Evolutionary conservation across 2,329 filamentous ascomycete species (phyloP).

Genomic region (Xylariales sp.): DNA sequence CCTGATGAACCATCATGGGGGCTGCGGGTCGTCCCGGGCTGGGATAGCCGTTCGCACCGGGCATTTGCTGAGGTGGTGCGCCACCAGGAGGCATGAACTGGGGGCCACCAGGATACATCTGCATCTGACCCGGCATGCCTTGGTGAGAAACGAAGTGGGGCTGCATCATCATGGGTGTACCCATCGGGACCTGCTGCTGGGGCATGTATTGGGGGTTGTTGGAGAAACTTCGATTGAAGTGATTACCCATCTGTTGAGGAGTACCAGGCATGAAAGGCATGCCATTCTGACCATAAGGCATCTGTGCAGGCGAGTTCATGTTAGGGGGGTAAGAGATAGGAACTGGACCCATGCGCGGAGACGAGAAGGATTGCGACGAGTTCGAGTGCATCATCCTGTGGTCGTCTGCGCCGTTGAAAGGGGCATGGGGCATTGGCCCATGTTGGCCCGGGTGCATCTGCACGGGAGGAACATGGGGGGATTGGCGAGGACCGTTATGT

Average conservation of each 20-base stretch:
- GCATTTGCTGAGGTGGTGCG: constrained; percentile 52
- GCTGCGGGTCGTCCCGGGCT: constrained; percentile 77
- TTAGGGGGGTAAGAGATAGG: constrained; percentile 65
- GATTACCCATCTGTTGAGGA: constrained; percentile 63
- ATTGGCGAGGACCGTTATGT: constrained; percentile 63
- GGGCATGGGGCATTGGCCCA: constrained; percentile 57
- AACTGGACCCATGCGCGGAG: constrained; percentile 69
- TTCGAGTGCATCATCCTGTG: constrained; percentile 86
- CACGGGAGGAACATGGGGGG: constrained; percentile 72
- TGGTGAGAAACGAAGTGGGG: constrained; percentile 71
- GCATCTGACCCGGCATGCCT: constrained; percentile 67
- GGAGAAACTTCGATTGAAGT: constrained; percentile 64
- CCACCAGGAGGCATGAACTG: constrained; percentile 60
- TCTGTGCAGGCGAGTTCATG: constrained; percentile 64
- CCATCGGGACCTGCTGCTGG: constrained; percentile 67
- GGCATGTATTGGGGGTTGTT: constrained; percentile 69
- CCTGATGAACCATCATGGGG: constrained; percentile 91
- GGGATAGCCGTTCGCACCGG: constrained; percentile 74
- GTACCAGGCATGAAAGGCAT: constrained; percentile 66
- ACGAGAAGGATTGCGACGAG: constrained; percentile 79
- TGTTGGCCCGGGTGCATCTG: constrained; percentile 73
- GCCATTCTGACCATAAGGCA: constrained; percentile 68
- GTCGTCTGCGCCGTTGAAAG: constrained; percentile 72
- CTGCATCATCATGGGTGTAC: constrained; percentile 78
- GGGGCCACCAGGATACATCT: constrained; percentile 69